phyloP scores from a whole-genome alignment of 352 stramenopile genomes.

The Phytopythium sindhum region DNA sequence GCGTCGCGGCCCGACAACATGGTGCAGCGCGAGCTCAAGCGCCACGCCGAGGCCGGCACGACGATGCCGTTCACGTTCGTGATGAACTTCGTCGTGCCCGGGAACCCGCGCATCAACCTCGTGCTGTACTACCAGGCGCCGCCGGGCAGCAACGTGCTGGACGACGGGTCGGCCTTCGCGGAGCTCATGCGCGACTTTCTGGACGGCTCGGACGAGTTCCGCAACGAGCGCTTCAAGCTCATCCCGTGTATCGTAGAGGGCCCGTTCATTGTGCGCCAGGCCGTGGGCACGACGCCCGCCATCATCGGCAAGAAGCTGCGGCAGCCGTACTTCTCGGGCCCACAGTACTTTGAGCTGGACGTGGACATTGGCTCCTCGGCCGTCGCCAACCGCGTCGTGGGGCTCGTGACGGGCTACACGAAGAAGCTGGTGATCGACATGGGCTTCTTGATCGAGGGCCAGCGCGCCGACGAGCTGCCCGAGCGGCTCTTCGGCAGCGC shows the following conservation, averaged over 20 bases:
- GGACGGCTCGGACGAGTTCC: conserved; percentile 70
- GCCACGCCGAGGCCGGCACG: conserved; percentile 50
- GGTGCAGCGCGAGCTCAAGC: conserved; percentile 54
- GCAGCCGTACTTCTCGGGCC: conserved; percentile 53
- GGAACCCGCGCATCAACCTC: conserved; percentile 52
- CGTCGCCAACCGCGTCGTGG: conserved; percentile 72
- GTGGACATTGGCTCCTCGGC: conserved; percentile 71
- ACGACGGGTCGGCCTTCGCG: conserved; percentile 52
- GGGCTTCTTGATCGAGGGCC: conserved; percentile 69
- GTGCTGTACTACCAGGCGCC: conserved; percentile 74
- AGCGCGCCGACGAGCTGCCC: conserved; percentile 59
- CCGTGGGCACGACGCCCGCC: conserved; percentile 63
- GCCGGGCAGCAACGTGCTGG: conserved; percentile 36
- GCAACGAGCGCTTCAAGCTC: conserved; percentile 79
- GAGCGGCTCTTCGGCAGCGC: conserved; percentile 65
- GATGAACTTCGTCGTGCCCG: conserved; percentile 74
- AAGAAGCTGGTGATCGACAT: conserved; percentile 86
- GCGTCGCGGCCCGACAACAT: conserved; percentile 53
- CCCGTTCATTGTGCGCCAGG: conserved; percentile 77
- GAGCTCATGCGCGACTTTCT: conserved; percentile 77
- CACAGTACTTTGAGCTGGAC: conserved; percentile 77
- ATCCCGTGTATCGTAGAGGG: conserved; percentile 81
- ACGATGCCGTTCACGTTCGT: conserved; percentile 80
- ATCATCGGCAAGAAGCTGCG: conserved; percentile 78
- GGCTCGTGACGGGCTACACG: conserved; percentile 63